phyloP scores from a whole-genome alignment of 768 basidiomycete species.

The Termitomyces sp. region DNA sequence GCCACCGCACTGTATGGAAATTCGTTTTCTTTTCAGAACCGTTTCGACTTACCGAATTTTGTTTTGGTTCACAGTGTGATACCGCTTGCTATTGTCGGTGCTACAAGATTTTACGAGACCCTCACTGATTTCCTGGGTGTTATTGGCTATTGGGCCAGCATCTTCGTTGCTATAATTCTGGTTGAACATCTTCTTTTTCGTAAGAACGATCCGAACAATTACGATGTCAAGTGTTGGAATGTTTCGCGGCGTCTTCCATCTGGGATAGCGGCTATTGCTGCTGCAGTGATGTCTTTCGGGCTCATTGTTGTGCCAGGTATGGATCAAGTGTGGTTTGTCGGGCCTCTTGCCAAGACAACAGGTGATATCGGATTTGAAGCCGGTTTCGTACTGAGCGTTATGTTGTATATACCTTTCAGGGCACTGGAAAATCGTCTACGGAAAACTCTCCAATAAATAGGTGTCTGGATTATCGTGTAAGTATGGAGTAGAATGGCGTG shows the following conservation, averaged over 20 bases:
- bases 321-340: slow-evolving; percentile 72
- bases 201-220: slow-evolving; percentile 39
- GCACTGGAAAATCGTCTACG: slow-evolving; percentile 36
- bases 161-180: slow-evolving; percentile 57
- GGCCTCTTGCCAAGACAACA: slow-evolving; percentile 60
- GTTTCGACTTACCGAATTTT: not conserved
- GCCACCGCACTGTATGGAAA: slow-evolving; percentile 60
- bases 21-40: not conserved
- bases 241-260: slow-evolving; percentile 49
- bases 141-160: slow-evolving; percentile 62
- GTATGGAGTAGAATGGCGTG: not conserved
- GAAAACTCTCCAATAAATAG: slow-evolving; percentile 5
- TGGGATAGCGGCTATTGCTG: slow-evolving; percentile 59
- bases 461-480: not conserved
- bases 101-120: slow-evolving; percentile 64
- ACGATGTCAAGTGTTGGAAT: slow-evolving; percentile 57
- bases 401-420: slow-evolving; percentile 57
- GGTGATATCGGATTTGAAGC: slow-evolving; percentile 85
- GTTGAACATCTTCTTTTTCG: slow-evolving; percentile 70
- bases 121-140: slow-evolving; percentile 74
- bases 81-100: slow-evolving; percentile 70
- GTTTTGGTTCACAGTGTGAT: slow-evolving; percentile 40
- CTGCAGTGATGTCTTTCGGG: slow-evolving; percentile 47
- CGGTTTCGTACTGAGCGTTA: slow-evolving; percentile 46
- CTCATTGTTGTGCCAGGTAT: slow-evolving; percentile 58